A percentile compares a stretch with the other conserved stretches of the same genome.
Evolutionary conservation across 2,329 filamentous ascomycete genomes (phyloP).

Genomic region (Cladosporium sp.): DNA sequence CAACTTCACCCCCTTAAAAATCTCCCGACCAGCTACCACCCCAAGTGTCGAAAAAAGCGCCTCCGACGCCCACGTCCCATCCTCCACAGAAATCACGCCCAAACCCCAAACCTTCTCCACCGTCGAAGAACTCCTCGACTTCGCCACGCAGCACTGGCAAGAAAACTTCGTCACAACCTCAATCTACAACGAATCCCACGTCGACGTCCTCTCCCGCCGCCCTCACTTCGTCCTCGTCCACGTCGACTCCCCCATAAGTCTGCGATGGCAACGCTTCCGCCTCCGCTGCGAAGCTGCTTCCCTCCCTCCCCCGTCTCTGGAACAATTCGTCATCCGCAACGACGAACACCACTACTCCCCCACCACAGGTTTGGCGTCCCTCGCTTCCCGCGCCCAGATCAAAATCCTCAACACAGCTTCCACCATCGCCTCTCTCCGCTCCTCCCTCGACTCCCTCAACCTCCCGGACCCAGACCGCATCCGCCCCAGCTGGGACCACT

Average conservation of each 20-base stretch:
- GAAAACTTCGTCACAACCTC: conserved; percentile 82
- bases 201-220: conserved; percentile 70
- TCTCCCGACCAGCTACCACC: conserved; percentile 41
- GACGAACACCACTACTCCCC: conserved; percentile 73
- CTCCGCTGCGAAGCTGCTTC: conserved; percentile 47
- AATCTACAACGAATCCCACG: conserved; percentile 64
- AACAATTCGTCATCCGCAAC: conserved; percentile 56
- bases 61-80: conserved; percentile 33
- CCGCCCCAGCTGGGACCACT: conserved; percentile 89
- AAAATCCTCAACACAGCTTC: conserved; percentile 77
- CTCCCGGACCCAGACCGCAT: conserved; percentile 74
- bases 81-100: conserved; percentile 8
- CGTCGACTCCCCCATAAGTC: conserved; percentile 79
- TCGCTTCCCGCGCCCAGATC: conserved; percentile 77
- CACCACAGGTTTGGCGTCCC: conserved; percentile 60
- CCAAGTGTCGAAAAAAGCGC: conserved; percentile 41
- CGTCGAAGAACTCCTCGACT: conserved; percentile 68
- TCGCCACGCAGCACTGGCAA: conserved; percentile 79
- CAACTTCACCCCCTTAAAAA: conserved; percentile 68
- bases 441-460: conserved; percentile 67
- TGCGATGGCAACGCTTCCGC: conserved; percentile 77
- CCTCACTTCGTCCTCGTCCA: conserved; percentile 93
- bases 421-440: conserved; percentile 63
- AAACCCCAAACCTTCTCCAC: conserved; percentile 50
- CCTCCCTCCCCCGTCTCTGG: conserved; percentile 45